Evolutionary conservation across 1,284 basidiomycete genomes (phyloP).

Genomic region (Sporisorium scitamineum): DNA sequence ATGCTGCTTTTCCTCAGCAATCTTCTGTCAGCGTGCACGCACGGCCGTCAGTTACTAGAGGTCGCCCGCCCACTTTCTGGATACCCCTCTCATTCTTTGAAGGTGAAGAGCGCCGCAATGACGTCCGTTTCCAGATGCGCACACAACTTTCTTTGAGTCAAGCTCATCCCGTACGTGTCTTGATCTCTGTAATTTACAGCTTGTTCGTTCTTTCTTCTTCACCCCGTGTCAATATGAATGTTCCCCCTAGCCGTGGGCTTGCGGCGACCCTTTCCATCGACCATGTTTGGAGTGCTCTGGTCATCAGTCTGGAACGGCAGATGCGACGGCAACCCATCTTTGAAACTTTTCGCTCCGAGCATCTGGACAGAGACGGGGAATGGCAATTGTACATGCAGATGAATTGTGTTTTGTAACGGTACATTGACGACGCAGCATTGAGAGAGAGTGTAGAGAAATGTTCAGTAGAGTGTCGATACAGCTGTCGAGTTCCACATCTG

Average conservation of each 20-base stretch:
- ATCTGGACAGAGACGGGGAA: neutral
- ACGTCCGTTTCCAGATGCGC: slow-evolving; percentile 14
- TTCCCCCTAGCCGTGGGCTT: slow-evolving; percentile 37
- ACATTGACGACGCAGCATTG: slow-evolving; percentile 1
- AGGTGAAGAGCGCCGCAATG: slow-evolving; percentile 10
- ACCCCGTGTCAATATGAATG: slow-evolving; percentile 37
- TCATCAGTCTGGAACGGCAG: neutral
- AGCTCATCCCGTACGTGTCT: slow-evolving; percentile 12
- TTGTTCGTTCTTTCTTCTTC: slow-evolving; percentile 7
- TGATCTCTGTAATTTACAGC: slow-evolving; percentile 40
- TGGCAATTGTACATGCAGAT: neutral
- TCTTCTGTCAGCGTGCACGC: slow-evolving; percentile 6
- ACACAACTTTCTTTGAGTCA: slow-evolving; percentile 12
- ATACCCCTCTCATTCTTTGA: slow-evolving; percentile 32
- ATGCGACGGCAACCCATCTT: too few species aligned
- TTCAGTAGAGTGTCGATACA: neutral
- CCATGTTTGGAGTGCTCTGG: neutral
- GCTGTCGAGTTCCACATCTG: slow-evolving; percentile 40
- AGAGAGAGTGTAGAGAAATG: neutral
- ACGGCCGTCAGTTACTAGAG: neutral
- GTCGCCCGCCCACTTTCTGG: slow-evolving; percentile 15
- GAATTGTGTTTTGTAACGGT: neutral
- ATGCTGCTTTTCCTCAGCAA: slow-evolving; percentile 15
- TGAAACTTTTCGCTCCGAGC: neutral
- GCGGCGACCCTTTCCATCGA: slow-evolving; percentile 12